A percentile compares a stretch with the other conserved stretches of the same genome.
Evolutionary conservation across 768 basidiomycete species (phyloP).

Genomic region (Tephrocybe sp.): DNA sequence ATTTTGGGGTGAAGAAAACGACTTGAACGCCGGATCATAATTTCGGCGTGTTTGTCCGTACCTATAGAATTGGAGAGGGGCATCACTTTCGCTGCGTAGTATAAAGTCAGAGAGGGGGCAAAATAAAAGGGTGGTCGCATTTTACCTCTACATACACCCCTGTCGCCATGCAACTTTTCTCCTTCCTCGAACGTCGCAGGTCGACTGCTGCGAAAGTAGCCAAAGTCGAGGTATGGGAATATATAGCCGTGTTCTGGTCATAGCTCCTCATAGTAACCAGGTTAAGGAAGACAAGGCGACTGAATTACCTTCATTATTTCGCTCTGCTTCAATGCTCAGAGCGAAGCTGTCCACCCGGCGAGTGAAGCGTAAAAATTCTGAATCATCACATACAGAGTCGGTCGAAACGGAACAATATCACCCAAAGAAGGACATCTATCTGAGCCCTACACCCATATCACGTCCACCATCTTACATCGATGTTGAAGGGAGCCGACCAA

Average conservation of each 20-base stretch:
- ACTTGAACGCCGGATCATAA: conserved; percentile 6
- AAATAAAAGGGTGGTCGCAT: neutral
- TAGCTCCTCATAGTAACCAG: neutral
- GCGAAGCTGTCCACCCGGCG: conserved; percentile 1
- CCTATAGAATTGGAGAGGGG: neutral
- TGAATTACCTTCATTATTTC: conserved; percentile 1
- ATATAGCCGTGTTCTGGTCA: no score
- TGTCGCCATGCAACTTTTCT: conserved; percentile 8
- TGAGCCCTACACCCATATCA: neutral
- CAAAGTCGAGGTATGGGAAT: conserved; percentile 7
- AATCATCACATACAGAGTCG: neutral
- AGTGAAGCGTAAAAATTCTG: neutral
- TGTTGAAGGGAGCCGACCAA: neutral
- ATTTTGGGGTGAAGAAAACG: neutral
- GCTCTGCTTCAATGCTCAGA: conserved; percentile 9
- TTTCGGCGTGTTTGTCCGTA: neutral
- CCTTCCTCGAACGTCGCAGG: conserved; percentile 12
- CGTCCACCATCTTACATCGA: conserved; percentile 1
- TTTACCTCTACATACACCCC: neutral
- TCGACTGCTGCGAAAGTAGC: neutral
- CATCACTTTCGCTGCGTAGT: neutral
- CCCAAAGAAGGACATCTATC: neutral
- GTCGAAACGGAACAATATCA: neutral
- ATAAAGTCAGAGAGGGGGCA: neutral
- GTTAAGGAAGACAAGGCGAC: neutral